Conservation (phyloP, 2,329 filamentous ascomycete genomes). For the Fusarium piperis region DNA sequence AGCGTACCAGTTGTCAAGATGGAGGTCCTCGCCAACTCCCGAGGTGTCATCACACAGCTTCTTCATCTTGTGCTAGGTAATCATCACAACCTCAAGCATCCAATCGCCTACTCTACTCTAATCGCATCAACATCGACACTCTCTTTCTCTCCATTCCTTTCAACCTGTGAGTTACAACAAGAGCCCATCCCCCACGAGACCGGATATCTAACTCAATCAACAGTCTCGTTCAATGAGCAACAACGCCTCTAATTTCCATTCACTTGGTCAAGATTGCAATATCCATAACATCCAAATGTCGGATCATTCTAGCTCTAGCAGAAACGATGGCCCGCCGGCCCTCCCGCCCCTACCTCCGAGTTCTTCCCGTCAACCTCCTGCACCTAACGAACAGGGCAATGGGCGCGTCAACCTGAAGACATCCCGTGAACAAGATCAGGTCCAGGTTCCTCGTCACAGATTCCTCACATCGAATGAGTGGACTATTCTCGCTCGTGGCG, state of each 20-base stretch:
- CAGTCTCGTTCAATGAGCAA: not conserved
- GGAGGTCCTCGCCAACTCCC: not conserved
- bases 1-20: not conserved
- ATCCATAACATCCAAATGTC: not conserved
- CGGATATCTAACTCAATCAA: not conserved
- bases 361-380: not conserved
- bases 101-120: not conserved
- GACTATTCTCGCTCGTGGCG: constrained; percentile 56
- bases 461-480: constrained; percentile 57
- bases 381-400: not conserved
- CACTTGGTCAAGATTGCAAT: not conserved
- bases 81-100: not conserved
- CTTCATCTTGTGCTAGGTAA: not conserved
- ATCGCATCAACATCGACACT: not conserved
- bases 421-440: not conserved
- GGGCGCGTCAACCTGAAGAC: not conserved
- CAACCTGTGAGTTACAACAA: not conserved
- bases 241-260: not conserved
- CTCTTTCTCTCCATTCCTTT: not conserved
- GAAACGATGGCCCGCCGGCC: not conserved
- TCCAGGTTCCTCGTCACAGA: constrained; percentile 42
- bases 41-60: not conserved
- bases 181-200: not conserved
- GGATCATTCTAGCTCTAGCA: not conserved
- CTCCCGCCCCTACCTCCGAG: not conserved